Evolutionary conservation across 371 early-diverging fungal species (phyloP), one percentile per base, ranked within the genome.

Genomic region (Synchytrium microbalum): DNA sequence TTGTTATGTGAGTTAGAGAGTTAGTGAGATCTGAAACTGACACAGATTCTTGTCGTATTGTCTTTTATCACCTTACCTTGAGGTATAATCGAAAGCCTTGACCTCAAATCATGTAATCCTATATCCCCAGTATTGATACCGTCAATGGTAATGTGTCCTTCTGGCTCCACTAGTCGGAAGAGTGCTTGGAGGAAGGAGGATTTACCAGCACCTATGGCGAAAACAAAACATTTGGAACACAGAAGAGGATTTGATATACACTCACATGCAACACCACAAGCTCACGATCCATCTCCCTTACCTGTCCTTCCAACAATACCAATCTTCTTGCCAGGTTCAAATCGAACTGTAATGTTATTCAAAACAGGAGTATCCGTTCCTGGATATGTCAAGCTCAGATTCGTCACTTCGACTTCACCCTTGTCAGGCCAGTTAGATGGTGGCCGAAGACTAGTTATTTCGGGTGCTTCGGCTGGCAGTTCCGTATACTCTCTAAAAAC

Each of bases 231-330:
- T 77, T 2, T 67, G 67, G 29, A 63, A 67, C 1, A 73, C 72
- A 76, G 76, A 77, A 31, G 70, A 61, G 60, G 69, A 73, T 53
- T 75, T 74, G 19, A 75, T 75, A n/a, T n/a, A n/a, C n/a, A 13
- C n/a, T n/a, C n/a, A n/a, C n/a, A n/a, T n/a, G n/a, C n/a, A n/a
- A n/a, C n/a, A n/a, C n/a, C n/a, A n/a, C n/a, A n/a, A n/a, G n/a
- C n/a, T n/a, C n/a, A n/a, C n/a, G n/a, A n/a, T n/a, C n/a, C n/a
- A n/a, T n/a, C n/a, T n/a, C n/a, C n/a, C n/a, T n/a, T n/a, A 30
- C 76, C 77, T 8, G 75, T 75, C 14, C 77, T 38, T 8, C 87
- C 86, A 28, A 86, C 84, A 55, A 88, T 84, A 25, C 87, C 85
- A 56, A 86, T 74, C 67, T 86, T 86, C 63, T 87, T 83, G 14